A percentile compares a stretch with the other conserved stretches of the same genome.
Conservation (phyloP, 2,329 filamentous ascomycete genomes). For the Dactylonectria estremocensis region DNA sequence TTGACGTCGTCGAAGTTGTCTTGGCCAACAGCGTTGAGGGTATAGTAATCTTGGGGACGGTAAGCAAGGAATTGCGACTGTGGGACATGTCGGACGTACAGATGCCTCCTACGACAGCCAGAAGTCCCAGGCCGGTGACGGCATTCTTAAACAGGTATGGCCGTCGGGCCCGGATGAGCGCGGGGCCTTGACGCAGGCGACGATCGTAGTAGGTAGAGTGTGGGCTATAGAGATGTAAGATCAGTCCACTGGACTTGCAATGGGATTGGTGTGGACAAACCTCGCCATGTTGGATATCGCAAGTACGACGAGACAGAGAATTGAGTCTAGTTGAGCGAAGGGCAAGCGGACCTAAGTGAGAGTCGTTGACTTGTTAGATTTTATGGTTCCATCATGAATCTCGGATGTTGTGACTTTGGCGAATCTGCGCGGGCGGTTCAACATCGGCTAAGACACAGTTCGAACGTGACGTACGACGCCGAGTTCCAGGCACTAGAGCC, state of each 20-base stretch:
- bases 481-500: constrained; percentile 32
- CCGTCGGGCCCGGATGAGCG: constrained; percentile 90
- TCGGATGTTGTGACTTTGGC: constrained; percentile 38
- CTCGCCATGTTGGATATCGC: constrained; percentile 39
- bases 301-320: background rate
- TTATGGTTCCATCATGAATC: constrained; percentile 21
- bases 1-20: constrained; percentile 98
- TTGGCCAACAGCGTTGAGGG: constrained; percentile 89
- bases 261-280: constrained; percentile 32
- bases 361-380: constrained; percentile 26
- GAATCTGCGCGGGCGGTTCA: constrained; percentile 47
- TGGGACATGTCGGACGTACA: constrained; percentile 77
- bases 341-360: constrained; percentile 20
- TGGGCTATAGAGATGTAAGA: constrained; percentile 54
- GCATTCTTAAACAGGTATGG: constrained; percentile 95
- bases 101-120: constrained; percentile 83
- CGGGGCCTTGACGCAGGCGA: constrained; percentile 86
- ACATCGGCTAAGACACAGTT: constrained; percentile 41
- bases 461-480: constrained; percentile 38
- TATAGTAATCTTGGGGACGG: constrained; percentile 68
- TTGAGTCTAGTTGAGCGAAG: background rate
- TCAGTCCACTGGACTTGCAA: constrained; percentile 38
- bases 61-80: constrained; percentile 34
- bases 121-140: constrained; percentile 82
- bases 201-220: constrained; percentile 90